A percentile compares a stretch with the other conserved stretches of the same genome.
phyloP scores from a whole-genome alignment of 2,329 filamentous ascomycete species.

The Triangularia setosa region DNA sequence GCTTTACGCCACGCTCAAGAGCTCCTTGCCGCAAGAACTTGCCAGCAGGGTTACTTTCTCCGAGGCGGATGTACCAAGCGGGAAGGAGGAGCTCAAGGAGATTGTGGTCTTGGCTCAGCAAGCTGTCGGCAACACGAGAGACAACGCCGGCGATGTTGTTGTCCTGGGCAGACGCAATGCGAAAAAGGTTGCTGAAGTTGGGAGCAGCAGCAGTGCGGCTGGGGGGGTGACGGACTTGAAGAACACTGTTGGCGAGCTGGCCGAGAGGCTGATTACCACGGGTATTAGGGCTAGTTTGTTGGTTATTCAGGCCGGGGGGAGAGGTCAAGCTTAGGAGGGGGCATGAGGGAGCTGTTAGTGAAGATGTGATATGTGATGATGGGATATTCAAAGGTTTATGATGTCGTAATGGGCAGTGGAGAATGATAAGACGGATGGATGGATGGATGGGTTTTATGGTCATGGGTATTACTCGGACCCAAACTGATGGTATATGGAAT shows the following conservation, averaged over 20 bases:
- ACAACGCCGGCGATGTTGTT: slow-evolving; percentile 68
- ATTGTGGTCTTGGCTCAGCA: slow-evolving; percentile 51
- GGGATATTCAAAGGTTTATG: neutral
- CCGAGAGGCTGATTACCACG: slow-evolving; percentile 55
- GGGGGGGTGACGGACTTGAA: slow-evolving; percentile 34
- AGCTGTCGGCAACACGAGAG: slow-evolving; percentile 56
- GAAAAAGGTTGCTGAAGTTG: slow-evolving; percentile 12
- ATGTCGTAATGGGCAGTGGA: neutral
- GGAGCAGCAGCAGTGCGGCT: slow-evolving; percentile 12
- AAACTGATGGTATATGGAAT: neutral
- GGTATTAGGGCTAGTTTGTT: slow-evolving; percentile 64
- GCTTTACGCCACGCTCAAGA: slow-evolving; percentile 34
- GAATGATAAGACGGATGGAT: neutral
- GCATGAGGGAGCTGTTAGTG: neutral
- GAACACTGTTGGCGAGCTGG: slow-evolving; percentile 56
- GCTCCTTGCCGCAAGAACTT: slow-evolving; percentile 33
- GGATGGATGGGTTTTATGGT: neutral
- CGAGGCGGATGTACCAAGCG: slow-evolving; percentile 40
- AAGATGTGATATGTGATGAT: neutral
- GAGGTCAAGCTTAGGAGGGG: slow-evolving; percentile 19
- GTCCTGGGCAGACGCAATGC: slow-evolving; percentile 58
- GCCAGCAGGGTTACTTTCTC: slow-evolving; percentile 44
- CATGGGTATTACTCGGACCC: neutral
- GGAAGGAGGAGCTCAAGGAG: slow-evolving; percentile 39
- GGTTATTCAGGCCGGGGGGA: slow-evolving; percentile 59